Percentiles rank a stretch among this genome's conserved stretches.
These are phyloP conservation scores for Picea sitchensis DNA, from an alignment of 75 land plant species.

Conservation along the genomic window DNA sequence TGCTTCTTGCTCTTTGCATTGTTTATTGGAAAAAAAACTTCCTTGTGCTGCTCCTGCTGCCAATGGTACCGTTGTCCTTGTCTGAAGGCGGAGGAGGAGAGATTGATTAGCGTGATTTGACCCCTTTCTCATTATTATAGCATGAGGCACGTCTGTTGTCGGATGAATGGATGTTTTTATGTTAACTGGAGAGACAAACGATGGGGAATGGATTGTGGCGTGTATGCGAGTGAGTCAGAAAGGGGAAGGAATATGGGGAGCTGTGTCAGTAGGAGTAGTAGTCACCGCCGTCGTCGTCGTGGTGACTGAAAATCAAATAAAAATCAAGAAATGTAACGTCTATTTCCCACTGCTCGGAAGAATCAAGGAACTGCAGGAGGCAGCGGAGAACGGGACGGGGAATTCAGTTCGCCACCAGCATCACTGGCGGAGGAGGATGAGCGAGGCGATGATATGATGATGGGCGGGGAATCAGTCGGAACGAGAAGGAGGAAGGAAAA, in stretches of 20 bases:
- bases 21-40: too few species aligned
- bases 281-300: background rate
- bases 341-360: background rate
- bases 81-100: too few species aligned
- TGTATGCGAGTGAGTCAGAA: background rate
- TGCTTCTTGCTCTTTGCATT: too few species aligned
- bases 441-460: too few species aligned
- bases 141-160: background rate
- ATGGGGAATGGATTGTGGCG: too few species aligned
- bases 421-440: too few species aligned
- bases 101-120: conserved; percentile 8
- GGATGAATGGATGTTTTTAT: background rate
- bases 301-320: background rate
- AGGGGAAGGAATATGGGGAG: background rate
- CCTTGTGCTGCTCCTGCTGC: too few species aligned
- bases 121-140: conserved; percentile 6
- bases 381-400: too few species aligned
- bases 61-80: too few species aligned
- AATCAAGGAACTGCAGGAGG: too few species aligned
- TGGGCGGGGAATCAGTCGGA: background rate
- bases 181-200: background rate
- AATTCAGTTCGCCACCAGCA: too few species aligned
- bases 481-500: background rate
- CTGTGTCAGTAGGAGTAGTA: background rate
- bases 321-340: background rate